phyloP scores from a whole-genome alignment of 2,329 filamentous ascomycete genomes.

The Clonostachys solani region DNA sequence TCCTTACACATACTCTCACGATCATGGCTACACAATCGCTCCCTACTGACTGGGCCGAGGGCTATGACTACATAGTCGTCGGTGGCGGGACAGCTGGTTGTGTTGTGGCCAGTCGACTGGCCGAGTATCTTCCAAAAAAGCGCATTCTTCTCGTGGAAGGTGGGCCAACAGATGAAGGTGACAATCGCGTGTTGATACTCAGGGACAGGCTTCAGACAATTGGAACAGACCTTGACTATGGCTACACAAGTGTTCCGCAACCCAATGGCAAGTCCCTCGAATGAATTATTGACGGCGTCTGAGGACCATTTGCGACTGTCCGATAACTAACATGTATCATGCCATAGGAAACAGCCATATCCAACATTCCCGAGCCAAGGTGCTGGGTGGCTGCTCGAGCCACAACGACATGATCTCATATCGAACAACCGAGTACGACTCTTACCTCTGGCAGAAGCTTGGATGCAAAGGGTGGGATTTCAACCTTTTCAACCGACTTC shows the following conservation, averaged over 20 bases:
- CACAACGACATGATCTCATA: constrained; percentile 95
- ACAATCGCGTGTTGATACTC: constrained; percentile 79
- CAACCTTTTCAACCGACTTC: constrained; percentile 73
- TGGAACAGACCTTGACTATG: constrained; percentile 85
- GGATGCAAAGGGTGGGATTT: constrained; percentile 86
- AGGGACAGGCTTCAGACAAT: constrained; percentile 83
- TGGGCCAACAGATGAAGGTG: constrained; percentile 83
- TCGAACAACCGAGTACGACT: constrained; percentile 85
- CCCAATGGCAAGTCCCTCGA: constrained; percentile 58
- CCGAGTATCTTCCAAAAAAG: constrained; percentile 79
- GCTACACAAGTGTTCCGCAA: constrained; percentile 80
- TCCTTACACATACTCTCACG: too few relatives aligned
- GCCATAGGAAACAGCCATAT: constrained; percentile 87
- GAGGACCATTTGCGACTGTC: too few relatives aligned
- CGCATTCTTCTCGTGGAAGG: constrained; percentile 81
- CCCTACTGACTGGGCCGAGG: constrained; percentile 56
- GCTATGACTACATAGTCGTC: constrained; percentile 81
- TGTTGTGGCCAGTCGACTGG: constrained; percentile 74
- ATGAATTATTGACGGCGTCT: too few relatives aligned
- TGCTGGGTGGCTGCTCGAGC: constrained; percentile 86
- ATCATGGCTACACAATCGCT: constrained; percentile 71
- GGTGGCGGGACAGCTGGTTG: constrained; percentile 85
- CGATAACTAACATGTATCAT: too few relatives aligned
- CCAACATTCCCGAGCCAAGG: constrained; percentile 87
- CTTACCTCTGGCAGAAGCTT: constrained; percentile 75